Conservation (phyloP, 2,329 filamentous ascomycete genomes). For the Venturia asperata region DNA sequence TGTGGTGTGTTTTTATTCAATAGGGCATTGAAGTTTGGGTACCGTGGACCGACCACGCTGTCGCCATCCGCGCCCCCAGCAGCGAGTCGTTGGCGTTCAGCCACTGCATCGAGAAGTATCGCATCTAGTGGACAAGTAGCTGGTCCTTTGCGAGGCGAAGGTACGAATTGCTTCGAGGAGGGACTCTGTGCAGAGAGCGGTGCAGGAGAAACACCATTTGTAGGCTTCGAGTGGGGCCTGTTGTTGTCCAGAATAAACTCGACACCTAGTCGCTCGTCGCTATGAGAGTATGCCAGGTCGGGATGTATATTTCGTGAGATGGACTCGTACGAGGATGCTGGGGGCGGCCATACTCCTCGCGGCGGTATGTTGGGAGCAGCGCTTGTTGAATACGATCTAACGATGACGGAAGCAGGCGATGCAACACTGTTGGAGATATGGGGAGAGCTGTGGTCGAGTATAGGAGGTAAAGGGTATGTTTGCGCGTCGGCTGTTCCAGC, state of each 20-base stretch:
- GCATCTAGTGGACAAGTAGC: slow-evolving; percentile 71
- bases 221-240: slow-evolving; percentile 48
- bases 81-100: slow-evolving; percentile 58
- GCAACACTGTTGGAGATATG: slow-evolving; percentile 4
- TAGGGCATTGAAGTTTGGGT: slow-evolving; percentile 72
- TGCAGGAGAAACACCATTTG: slow-evolving; percentile 36
- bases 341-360: slow-evolving; percentile 6
- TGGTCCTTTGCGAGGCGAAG: slow-evolving; percentile 46
- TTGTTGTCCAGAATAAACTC: slow-evolving; percentile 61
- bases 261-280: slow-evolving; percentile 59
- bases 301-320: slow-evolving; percentile 14
- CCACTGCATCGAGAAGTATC: slow-evolving; percentile 73
- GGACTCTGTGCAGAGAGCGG: slow-evolving; percentile 22
- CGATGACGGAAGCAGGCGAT: neutral
- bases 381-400: neutral
- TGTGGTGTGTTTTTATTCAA: slow-evolving; percentile 60
- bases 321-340: neutral
- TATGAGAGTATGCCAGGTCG: slow-evolving; percentile 9
- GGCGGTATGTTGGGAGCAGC: neutral
- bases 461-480: slow-evolving; percentile 7
- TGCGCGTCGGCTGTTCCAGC: slow-evolving; percentile 9
- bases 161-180: slow-evolving; percentile 23
- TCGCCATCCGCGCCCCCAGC: slow-evolving; percentile 53
- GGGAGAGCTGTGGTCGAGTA: slow-evolving; percentile 4
- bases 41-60: slow-evolving; percentile 66